Conservation (phyloP, 2,329 filamentous ascomycete genomes). For the Claviceps capensis region DNA sequence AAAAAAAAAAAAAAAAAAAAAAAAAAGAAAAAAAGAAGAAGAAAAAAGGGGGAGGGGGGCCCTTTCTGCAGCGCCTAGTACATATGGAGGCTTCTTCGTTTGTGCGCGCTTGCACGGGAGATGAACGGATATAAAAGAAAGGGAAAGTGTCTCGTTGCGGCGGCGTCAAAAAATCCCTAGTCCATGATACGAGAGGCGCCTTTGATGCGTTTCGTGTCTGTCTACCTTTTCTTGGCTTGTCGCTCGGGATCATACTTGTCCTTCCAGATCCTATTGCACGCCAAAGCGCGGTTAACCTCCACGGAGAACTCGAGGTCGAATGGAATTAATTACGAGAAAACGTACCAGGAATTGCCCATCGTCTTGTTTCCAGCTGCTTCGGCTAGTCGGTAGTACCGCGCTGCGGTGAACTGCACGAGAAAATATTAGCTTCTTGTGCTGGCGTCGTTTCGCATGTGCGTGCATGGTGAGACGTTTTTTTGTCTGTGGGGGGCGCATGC, state of each 20-base stretch:
- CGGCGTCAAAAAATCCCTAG: no score
- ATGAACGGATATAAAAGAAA: no score
- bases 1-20: no score
- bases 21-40: no score
- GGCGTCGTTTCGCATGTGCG: no score
- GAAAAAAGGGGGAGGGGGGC: no score
- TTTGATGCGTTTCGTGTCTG: neutral
- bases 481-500: no score
- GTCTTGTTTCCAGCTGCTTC: slow-evolving; percentile 82
- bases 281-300: slow-evolving; percentile 1
- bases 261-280: slow-evolving; percentile 78
- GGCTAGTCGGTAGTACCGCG: slow-evolving; percentile 83
- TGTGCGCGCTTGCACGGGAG: no score
- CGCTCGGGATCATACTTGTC: slow-evolving; percentile 65
- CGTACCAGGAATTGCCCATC: slow-evolving; percentile 89
- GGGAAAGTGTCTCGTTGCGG: no score
- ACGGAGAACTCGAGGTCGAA: slow-evolving; percentile 1
- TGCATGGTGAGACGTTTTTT: neutral
- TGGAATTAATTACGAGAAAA: slow-evolving; percentile 12
- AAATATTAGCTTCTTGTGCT: slow-evolving; percentile 27
- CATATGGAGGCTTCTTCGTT: no score
- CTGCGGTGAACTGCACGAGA: slow-evolving; percentile 51
- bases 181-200: no score
- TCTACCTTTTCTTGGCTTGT: slow-evolving; percentile 26
- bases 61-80: no score